Evolutionary conservation across 2,329 filamentous ascomycete species (phyloP), one percentile per base, ranked within the genome.

Genomic region (Dactylellina leptospora): DNA sequence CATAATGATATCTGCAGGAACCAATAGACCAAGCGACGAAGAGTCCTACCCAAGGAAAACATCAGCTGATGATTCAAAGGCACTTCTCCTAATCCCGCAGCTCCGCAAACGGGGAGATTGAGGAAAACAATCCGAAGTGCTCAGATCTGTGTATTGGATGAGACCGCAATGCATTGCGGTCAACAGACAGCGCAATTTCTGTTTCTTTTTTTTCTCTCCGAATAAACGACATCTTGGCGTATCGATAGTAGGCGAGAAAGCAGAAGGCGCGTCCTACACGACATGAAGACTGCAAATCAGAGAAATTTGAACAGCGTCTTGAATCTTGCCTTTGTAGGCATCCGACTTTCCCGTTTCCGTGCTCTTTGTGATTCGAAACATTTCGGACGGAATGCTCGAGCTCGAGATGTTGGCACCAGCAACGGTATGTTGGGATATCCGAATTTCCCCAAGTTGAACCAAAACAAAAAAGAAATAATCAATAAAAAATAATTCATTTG

Each of bases 211-310:
- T 55, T 13, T 25, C 33, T 55, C 30, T 55, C 51, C 51, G 51
- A 42, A 40, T 23, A 44, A 45, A 40, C 50, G 42, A 36, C 23
- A 64, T 23, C 50, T 56, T 66, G 61, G 61, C 51, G 23, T 50
- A 30, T 33, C 42, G n/a, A 54, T 55, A 27, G 36, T 18, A n/a
- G 9, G 20, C 51, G 51, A 40, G 30, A n/a, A 55, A 40, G 30
- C 30, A 27, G 51, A 42, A 54, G 51, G 51, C 33, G 18, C 20
- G n/a, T n/a, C n/a, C n/a, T n/a, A n/a, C n/a, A n/a, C n/a, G n/a
- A n/a, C n/a, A n/a, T n/a, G n/a, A n/a, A n/a, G n/a, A n/a, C n/a
- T n/a, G n/a, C n/a, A n/a, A n/a, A n/a, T n/a, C n/a, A n/a, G n/a
- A n/a, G n/a, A n/a, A n/a, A n/a, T n/a, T n/a, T n/a, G n/a, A n/a